Conservation (phyloP, 2,329 filamentous ascomycete species). For the Whalleya microplaca region DNA sequence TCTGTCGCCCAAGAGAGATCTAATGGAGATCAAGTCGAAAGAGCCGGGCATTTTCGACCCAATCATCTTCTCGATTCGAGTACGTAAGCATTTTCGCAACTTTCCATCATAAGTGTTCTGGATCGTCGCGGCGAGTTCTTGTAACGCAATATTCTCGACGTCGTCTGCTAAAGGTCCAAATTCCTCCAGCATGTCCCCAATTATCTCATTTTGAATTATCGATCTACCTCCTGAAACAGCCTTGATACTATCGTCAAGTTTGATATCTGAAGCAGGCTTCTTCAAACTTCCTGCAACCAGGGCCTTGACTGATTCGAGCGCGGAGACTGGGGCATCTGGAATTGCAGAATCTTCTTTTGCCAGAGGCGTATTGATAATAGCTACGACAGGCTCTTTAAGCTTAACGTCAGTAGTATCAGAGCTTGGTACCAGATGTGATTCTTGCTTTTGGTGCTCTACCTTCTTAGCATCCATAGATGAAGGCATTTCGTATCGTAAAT, state of each 20-base stretch:
- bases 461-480: slow-evolving; percentile 10
- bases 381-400: slow-evolving; percentile 1
- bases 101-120: slow-evolving; percentile 36
- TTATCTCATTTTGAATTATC: slow-evolving; percentile 49
- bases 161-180: slow-evolving; percentile 45
- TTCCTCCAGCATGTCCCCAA: slow-evolving; percentile 46
- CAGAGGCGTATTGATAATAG: neutral
- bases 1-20: slow-evolving; percentile 18
- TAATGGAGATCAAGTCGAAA: slow-evolving; percentile 19
- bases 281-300: slow-evolving; percentile 23
- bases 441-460: slow-evolving; percentile 4
- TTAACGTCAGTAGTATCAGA: neutral
- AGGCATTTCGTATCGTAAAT: slow-evolving; percentile 23
- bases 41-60: slow-evolving; percentile 26
- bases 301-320: slow-evolving; percentile 22
- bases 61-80: slow-evolving; percentile 26
- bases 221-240: slow-evolving; percentile 36
- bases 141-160: slow-evolving; percentile 42
- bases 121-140: slow-evolving; percentile 36
- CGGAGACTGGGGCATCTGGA: slow-evolving; percentile 18
- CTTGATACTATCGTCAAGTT: slow-evolving; percentile 26
- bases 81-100: slow-evolving; percentile 33
- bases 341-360: slow-evolving; percentile 14
- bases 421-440: neutral
- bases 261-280: slow-evolving; percentile 21